Percentiles rank a stretch among this genome's conserved stretches.
These are phyloP conservation scores for Hypoxylon sp. DNA, from an alignment of 2,329 filamentous ascomycete species.

Conservation along the genomic window DNA sequence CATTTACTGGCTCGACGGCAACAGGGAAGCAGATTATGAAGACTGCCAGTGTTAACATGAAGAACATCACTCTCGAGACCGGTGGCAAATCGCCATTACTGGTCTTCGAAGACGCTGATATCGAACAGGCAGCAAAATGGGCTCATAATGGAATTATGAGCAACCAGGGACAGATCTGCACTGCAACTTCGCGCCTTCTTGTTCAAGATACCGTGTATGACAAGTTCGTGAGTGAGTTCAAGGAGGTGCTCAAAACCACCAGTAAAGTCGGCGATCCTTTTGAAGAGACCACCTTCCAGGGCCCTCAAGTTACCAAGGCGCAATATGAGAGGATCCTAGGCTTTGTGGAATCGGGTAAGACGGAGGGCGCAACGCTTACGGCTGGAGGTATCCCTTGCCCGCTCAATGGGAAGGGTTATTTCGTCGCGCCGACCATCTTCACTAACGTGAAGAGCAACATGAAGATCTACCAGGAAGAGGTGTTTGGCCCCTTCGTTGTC, in stretches of 20 bases:
- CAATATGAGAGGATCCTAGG: conserved; percentile 79
- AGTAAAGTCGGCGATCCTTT: conserved; percentile 80
- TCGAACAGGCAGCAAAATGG: conserved; percentile 77
- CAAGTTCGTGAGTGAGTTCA: conserved; percentile 74
- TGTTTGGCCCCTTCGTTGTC: conserved; percentile 63
- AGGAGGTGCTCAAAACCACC: conserved; percentile 69
- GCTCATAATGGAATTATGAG: conserved; percentile 67
- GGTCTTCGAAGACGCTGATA: conserved; percentile 75
- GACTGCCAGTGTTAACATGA: conserved; percentile 74
- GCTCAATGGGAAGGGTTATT: conserved; percentile 61
- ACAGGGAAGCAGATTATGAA: conserved; percentile 85
- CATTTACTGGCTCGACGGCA: conserved; percentile 82
- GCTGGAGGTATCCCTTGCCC: conserved; percentile 68
- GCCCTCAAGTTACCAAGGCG: conserved; percentile 78
- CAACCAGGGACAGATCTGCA: conserved; percentile 76
- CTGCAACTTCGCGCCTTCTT: conserved; percentile 74
- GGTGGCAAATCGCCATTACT: conserved; percentile 77
- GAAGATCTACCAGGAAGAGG: conserved; percentile 63
- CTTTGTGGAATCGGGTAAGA: conserved; percentile 78
- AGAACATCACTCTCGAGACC: conserved; percentile 77
- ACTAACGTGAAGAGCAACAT: conserved; percentile 60
- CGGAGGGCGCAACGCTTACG: conserved; percentile 77
- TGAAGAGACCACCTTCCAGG: conserved; percentile 77
- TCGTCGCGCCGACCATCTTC: conserved; percentile 63
- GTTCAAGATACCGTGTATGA: conserved; percentile 74